phyloP scores from a whole-genome alignment of 768 basidiomycete species.

The Termitomyces heimii region DNA sequence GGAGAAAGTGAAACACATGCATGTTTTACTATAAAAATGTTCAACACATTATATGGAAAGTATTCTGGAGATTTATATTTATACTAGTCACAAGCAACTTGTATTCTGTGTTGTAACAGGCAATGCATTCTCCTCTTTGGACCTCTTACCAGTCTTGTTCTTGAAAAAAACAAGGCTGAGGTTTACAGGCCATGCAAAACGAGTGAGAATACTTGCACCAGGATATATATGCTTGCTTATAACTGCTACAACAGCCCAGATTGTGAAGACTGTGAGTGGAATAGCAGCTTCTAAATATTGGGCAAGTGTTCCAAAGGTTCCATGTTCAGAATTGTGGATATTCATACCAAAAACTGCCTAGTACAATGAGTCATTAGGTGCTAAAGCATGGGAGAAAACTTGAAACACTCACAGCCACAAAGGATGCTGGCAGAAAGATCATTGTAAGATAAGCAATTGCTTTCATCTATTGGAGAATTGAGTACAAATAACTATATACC shows the following conservation, averaged over 20 bases:
- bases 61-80: too few species aligned
- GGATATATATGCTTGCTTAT: constrained; percentile 37
- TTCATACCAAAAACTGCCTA: constrained; percentile 61
- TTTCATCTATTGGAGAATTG: constrained; percentile 31
- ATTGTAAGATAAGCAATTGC: constrained; percentile 59
- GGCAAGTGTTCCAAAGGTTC: constrained; percentile 29
- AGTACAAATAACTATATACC: neutral
- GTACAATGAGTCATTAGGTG: neutral
- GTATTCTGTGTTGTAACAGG: neutral
- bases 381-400: neutral
- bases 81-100: too few species aligned
- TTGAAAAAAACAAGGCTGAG: constrained; percentile 11
- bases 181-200: constrained; percentile 29
- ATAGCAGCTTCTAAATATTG: constrained; percentile 39
- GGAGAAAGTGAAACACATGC: too few species aligned
- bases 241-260: constrained; percentile 53
- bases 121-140: neutral
- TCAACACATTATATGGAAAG: too few species aligned
- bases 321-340: constrained; percentile 31
- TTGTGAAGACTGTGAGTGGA: constrained; percentile 39
- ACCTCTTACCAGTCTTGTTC: neutral
- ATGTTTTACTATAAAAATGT: too few species aligned
- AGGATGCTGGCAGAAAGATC: constrained; percentile 55
- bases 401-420: constrained; percentile 33
- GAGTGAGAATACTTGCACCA: constrained; percentile 19